Evolutionary conservation across 495 filamentous ascomycete genomes (phyloP).

Genomic region (Echria macrotheca): DNA sequence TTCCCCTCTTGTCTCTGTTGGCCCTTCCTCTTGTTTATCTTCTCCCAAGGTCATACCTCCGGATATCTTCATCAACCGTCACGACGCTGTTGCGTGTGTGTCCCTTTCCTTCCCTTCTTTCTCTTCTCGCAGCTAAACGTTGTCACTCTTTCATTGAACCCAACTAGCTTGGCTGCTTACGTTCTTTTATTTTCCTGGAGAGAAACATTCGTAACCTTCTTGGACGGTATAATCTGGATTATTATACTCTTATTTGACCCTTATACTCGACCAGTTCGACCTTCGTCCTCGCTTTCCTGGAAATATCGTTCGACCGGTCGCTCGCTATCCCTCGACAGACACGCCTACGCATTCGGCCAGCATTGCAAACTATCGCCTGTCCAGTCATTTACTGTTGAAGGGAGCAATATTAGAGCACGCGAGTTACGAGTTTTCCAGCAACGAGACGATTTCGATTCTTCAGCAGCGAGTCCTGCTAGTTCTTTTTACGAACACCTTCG

Average conservation of each 20-base stretch:
- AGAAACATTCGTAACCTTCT: conserved; percentile 31
- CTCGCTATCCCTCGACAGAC: conserved; percentile 16
- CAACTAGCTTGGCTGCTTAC: conserved; percentile 56
- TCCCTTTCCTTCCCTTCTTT: conserved; percentile 33
- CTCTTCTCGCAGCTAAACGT: conserved; percentile 49
- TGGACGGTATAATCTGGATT: conserved; percentile 42
- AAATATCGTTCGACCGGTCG: conserved; percentile 17
- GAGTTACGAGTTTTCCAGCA: conserved; percentile 7
- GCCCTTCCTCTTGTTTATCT: conserved; percentile 34
- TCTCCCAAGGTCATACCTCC: conserved; percentile 35
- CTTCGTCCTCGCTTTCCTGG: conserved; percentile 19
- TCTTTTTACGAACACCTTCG: conserved; percentile 21
- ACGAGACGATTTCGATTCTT: conserved; percentile 25
- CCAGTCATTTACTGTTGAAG: not conserved
- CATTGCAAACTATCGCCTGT: not conserved
- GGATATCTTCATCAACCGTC: conserved; percentile 33
- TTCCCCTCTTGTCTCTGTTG: conserved; percentile 26
- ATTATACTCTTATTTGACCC: conserved; percentile 28
- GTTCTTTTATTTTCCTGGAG: conserved; percentile 36
- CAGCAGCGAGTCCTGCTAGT: conserved; percentile 34
- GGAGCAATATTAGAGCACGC: not conserved
- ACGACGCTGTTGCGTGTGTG: conserved; percentile 45
- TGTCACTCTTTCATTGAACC: conserved; percentile 48
- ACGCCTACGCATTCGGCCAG: not conserved
- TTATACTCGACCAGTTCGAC: conserved; percentile 18